Evolutionary conservation across 2,329 filamentous ascomycete species (phyloP), one percentile per base, ranked within the genome.

Genomic region (Madurella fahalii): DNA sequence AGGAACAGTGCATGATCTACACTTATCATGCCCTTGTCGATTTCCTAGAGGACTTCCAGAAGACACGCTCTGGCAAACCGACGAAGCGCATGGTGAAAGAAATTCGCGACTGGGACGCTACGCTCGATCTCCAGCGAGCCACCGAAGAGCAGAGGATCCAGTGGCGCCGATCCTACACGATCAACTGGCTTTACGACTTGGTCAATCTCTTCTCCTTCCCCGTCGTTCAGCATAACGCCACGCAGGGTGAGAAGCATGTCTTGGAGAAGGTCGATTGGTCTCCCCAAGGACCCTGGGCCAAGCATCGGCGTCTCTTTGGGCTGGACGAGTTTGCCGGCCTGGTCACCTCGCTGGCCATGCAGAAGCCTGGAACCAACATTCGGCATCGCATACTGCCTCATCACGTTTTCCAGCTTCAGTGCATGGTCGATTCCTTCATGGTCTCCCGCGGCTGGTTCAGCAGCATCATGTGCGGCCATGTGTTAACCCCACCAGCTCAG

Each of bases 101-200:
- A 44, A 64, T 77, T 13, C 57, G 56, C 0, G 58, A 70, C 32
- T 80, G 74, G 77, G 62, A 76, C 49, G 74, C 74, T 7, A 58
- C 62, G 1, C 64, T 75, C 12, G 58, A 77, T 52, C 63, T 78
- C 7, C 57, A 64, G 49, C 43, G 45, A 2, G 72, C 71, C 0
- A 75, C 63, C n/a, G 63, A 71, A 9, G 63, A 72, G 5, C 61
- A 78, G 47, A 64, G 73, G 18, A 40, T 75, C 3, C 63, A 68
- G 9, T 81, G 77, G 77, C 74, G 77, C 7, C 72, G 75, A 1
- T 59, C 64, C 0, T 80, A 77, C 50, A 77, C 73, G 2, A 77
- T 80, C 56, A 77, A 74, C 54, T 79, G 76, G 76, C 69, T 81
- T 0, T 80, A 79, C 55, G 75, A 79, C 51, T 59, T 80, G 5